These are phyloP conservation scores for Podospora didyma DNA, from an alignment of 495 filamentous ascomycete genomes.

Conservation along the genomic window DNA sequence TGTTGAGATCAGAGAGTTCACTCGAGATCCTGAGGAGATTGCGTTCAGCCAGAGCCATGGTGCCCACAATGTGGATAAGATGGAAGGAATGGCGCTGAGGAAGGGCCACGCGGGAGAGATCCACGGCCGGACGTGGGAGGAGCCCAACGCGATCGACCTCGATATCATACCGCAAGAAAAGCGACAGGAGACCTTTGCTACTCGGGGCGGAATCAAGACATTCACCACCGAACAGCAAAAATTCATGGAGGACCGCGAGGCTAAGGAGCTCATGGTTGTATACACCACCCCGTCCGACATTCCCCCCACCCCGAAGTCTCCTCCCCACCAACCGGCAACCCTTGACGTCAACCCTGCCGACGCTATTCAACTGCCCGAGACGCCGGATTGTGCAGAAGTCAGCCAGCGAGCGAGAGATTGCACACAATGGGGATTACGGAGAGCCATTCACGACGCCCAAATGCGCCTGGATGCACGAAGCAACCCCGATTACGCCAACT, in stretches of 20 bases:
- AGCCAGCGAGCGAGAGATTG: slow-evolving; percentile 21
- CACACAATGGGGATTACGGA: slow-evolving; percentile 9
- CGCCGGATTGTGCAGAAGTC: slow-evolving; percentile 27
- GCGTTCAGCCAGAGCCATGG: slow-evolving; percentile 63
- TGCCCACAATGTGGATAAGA: slow-evolving; percentile 54
- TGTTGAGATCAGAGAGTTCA: slow-evolving; percentile 67
- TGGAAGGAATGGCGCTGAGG: slow-evolving; percentile 78
- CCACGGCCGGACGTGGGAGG: slow-evolving; percentile 28
- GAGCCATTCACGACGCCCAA: slow-evolving; percentile 15
- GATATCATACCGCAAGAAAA: slow-evolving; percentile 44
- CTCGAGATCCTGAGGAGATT: slow-evolving; percentile 78
- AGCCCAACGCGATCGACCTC: slow-evolving; percentile 51
- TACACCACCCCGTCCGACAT: slow-evolving; percentile 72
- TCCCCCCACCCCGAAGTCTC: slow-evolving; percentile 73
- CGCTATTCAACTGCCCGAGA: slow-evolving; percentile 11
- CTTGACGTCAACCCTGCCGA: slow-evolving; percentile 6
- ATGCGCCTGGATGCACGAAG: slow-evolving; percentile 14
- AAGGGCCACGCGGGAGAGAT: slow-evolving; percentile 45
- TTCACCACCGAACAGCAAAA: slow-evolving; percentile 63
- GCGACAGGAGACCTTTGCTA: slow-evolving; percentile 53
- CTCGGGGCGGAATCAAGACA: slow-evolving; percentile 57
- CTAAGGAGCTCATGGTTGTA: slow-evolving; percentile 76
- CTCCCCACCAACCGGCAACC: slow-evolving; percentile 33
- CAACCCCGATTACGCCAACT: slow-evolving; percentile 22
- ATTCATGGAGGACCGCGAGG: slow-evolving; percentile 67